Evolutionary conservation across 2,329 filamentous ascomycete species (phyloP), one percentile per base, ranked within the genome.

Genomic region (Arthrobotrys musiformis): DNA sequence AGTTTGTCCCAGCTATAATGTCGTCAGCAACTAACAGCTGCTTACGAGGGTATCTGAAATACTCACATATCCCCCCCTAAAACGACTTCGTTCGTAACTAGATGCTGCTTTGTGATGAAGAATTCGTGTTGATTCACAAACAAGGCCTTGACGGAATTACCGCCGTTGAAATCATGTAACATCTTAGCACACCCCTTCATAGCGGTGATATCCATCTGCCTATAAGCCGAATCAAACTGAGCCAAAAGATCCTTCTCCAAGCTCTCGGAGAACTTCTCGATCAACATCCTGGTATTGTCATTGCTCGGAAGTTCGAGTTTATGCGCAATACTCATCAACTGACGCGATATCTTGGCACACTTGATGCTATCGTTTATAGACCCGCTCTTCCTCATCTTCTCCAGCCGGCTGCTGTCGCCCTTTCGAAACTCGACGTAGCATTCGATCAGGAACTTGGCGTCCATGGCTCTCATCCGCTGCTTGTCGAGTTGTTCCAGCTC

Each of bases 71-170:
- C 87, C n/a, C 85, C 88, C 80, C 95, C 92, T 11, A 89, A 88
- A 1, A 88, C 88, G 15, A 97, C 89, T 82, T 97, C 94, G 81
- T 97, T 94, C 0, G 91, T 92, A 60, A 97, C 91, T 70, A 99
- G 86, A 83, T 98, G 94, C 80, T 93, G 95, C 26, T 94, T 88
- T 82, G 98, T 95, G 82, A 99, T 97, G 85, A 99, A 99, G 87
- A 99, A 99, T 82, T 97, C 93, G 84, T 99, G 96, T 83, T 99
- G 95, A 82, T 99, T 99, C 82, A 99, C 94, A 83, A 98, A 99
- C 9, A 94, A 87, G 13, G 93, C 94, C 83, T 97, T 97, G 75
- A 98, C 95, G 82, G 94, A 98, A 70, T 93, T 90, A 62, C 95
- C 95, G 63, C 95, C 93, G 83, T 94, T 97, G 86, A 99, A 99